Conservation (phyloP, 129 eudicot species). For the Ambrosia artemisiifolia region DNA sequence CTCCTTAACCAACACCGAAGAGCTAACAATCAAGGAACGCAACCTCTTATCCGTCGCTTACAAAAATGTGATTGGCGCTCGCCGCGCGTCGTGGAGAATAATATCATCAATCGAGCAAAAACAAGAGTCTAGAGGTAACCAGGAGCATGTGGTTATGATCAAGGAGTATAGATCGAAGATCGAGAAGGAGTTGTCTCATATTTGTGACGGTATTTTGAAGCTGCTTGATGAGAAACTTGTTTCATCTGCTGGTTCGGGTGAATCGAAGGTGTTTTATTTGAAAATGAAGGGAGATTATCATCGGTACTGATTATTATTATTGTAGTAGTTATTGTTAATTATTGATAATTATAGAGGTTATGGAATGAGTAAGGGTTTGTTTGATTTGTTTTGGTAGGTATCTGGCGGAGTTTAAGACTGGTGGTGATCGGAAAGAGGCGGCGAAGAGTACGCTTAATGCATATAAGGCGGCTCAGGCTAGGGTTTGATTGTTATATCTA, state of each 20-base stretch:
- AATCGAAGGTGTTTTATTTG: slow-evolving; percentile 58
- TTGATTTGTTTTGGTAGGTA: not conserved
- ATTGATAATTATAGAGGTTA: no score
- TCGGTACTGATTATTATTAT: slow-evolving; percentile 4
- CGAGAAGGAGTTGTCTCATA: slow-evolving; percentile 37
- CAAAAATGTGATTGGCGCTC: not conserved
- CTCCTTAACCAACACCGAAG: not conserved
- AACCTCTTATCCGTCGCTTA: not conserved
- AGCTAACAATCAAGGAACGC: not conserved
- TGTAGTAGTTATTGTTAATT: no score
- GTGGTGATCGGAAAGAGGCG: slow-evolving; percentile 46
- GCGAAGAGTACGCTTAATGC: slow-evolving; percentile 59
- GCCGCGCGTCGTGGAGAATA: not conserved
- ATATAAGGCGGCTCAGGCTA: slow-evolving; percentile 75
- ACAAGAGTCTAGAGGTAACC: not conserved
- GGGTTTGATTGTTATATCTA: not conserved
- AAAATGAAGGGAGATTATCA: slow-evolving; percentile 76
- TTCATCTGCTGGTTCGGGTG: slow-evolving; percentile 45
- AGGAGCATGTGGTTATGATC: slow-evolving; percentile 1
- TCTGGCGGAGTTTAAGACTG: slow-evolving; percentile 55
- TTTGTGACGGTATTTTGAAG: slow-evolving; percentile 47
- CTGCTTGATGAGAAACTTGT: slow-evolving; percentile 40
- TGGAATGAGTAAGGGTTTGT: no score
- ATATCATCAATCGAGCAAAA: not conserved
- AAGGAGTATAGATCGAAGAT: slow-evolving; percentile 59